phyloP scores from a whole-genome alignment of 73 alveolate genomes.

The Blepharisma stoltei region DNA sequence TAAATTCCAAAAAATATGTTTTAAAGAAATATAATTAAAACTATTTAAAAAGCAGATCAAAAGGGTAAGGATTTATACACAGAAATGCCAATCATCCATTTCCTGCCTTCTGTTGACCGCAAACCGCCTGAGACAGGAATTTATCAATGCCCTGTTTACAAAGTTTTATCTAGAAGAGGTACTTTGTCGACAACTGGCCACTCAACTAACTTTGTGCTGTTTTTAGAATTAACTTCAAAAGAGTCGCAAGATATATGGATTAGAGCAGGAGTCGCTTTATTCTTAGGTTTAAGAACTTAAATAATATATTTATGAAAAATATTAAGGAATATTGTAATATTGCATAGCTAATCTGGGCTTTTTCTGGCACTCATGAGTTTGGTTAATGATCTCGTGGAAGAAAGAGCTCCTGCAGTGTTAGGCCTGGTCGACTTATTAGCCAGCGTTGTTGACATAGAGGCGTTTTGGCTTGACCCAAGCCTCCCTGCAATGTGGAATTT shows the following conservation, averaged over 20 bases:
- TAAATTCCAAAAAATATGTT: too few relatives aligned
- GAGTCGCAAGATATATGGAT: slow-evolving; percentile 97
- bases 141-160: slow-evolving; percentile 96
- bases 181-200: slow-evolving; percentile 93
- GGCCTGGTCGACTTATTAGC: too few relatives aligned
- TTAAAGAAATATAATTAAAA: not conserved
- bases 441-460: too few relatives aligned
- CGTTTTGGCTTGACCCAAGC: too few relatives aligned
- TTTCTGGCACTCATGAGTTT: too few relatives aligned
- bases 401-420: too few relatives aligned
- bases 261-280: slow-evolving; percentile 99
- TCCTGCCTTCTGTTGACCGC: slow-evolving; percentile 77
- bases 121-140: slow-evolving; percentile 70
- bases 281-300: slow-evolving; percentile 96
- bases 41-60: not conserved
- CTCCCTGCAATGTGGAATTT: too few relatives aligned
- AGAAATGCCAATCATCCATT: slow-evolving; percentile 97
- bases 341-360: too few relatives aligned
- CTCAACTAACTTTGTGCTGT: slow-evolving; percentile 97
- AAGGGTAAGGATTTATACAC: slow-evolving; percentile 80
- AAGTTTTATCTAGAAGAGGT: slow-evolving; percentile 96
- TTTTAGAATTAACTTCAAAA: slow-evolving; percentile 93
- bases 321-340: not conserved
- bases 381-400: too few relatives aligned
- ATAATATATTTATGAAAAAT: not conserved